These are phyloP conservation scores for Hanseniaspora vineae DNA, from an alignment of 805 yeast species.

Conservation along the genomic window DNA sequence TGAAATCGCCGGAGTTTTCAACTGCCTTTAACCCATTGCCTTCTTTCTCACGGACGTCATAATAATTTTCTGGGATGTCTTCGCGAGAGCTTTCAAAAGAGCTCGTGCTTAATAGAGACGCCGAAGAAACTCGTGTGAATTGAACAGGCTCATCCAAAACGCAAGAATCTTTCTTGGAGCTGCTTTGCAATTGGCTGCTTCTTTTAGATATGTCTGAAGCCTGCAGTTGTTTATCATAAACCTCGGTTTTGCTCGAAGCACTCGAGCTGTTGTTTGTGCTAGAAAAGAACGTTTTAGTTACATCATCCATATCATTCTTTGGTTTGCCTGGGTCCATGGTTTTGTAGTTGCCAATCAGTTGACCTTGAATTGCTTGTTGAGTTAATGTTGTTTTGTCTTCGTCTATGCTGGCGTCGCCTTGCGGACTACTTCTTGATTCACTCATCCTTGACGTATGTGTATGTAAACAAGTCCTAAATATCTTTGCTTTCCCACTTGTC, in stretches of 20 bases:
- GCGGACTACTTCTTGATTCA: too few species aligned
- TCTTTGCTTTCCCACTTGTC: too few species aligned
- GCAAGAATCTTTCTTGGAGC: constrained; percentile 3
- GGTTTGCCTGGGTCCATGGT: constrained; percentile 64
- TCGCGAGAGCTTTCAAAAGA: constrained; percentile 12
- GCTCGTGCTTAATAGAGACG: constrained; percentile 16
- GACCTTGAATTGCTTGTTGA: not conserved
- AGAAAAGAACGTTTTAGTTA: constrained; percentile 77
- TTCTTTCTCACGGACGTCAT: not conserved
- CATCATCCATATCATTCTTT: constrained; percentile 76
- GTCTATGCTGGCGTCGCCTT: too few species aligned
- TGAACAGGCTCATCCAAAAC: constrained; percentile 29
- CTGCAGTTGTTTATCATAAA: not conserved
- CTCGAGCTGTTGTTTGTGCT: constrained; percentile 21
- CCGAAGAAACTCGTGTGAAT: constrained; percentile 29
- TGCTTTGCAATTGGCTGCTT: constrained; percentile 1
- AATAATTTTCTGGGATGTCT: constrained; percentile 4
- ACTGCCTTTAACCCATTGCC: too few species aligned
- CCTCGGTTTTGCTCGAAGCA: too few species aligned
- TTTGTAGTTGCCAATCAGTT: constrained; percentile 33
- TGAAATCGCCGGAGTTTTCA: too few species aligned
- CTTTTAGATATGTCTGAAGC: not conserved
- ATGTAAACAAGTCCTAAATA: too few species aligned
- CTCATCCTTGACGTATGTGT: too few species aligned
- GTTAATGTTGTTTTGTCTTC: too few species aligned